phyloP scores from a whole-genome alignment of 495 filamentous ascomycete species.

The Trichoderma erinaceum region DNA sequence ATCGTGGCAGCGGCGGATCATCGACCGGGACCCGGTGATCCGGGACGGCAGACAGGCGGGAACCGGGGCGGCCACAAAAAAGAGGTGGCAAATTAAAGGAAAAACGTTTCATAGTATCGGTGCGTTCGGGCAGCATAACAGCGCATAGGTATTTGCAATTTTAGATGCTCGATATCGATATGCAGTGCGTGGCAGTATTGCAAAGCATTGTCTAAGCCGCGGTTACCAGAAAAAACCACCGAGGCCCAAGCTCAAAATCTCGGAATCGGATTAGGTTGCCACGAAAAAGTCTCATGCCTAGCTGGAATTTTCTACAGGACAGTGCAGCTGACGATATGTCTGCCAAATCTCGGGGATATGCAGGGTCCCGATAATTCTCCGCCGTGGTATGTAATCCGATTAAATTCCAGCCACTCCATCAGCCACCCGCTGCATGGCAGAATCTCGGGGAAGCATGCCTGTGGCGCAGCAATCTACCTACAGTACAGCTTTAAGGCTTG shows the following conservation, averaged over 20 bases:
- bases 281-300: not conserved
- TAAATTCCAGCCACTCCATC: not conserved
- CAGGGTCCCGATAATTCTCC: not conserved
- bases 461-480: not conserved
- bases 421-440: not conserved
- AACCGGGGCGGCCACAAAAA: not conserved
- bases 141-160: no score
- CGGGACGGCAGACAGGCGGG: not conserved
- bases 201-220: no score
- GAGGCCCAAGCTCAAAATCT: no score
- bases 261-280: no score
- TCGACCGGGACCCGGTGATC: slow-evolving; percentile 6
- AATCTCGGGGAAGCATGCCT: not conserved
- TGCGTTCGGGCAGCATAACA: no score
- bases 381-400: not conserved
- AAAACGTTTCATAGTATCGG: not conserved
- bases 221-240: no score
- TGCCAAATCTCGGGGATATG: not conserved
- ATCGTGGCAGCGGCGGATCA: not conserved
- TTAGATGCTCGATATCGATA: no score
- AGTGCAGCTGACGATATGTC: not conserved
- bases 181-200: no score
- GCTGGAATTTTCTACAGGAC: not conserved
- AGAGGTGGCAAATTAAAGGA: not conserved
- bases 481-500: not conserved